Base-by-base conservation (phyloP, 352 stramenopile species). In the Elongisporangium undulatum region DNA sequence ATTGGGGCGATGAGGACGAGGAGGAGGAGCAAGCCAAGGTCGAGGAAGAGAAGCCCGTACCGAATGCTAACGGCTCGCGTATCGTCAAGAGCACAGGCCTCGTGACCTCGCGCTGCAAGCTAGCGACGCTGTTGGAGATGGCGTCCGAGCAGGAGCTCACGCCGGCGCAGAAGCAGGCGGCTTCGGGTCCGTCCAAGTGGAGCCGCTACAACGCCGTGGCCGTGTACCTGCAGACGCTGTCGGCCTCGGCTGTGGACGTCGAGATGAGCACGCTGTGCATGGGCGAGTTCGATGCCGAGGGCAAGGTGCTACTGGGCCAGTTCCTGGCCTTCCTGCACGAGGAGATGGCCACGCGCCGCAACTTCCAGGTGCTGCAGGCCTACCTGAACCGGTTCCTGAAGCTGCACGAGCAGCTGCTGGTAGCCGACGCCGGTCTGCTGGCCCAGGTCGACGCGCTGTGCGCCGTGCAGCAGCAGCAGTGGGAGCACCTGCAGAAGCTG, bases 351-450 rank as follows among this genome's bases (percentile, higher is more conserved):
- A 86, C 69, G 16, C 79, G 74, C 24, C 73, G 78, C 52, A 63
- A 89, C 49, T 93, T 95, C 60, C 80, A 95, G 53, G 80, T 93
- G 51, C 67, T 93, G 9, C 85, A 95, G 59, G 84, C 81, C 15
- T 95, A 95, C 61, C 53, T 95, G 56, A 93, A 95, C 70, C 85
- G 83, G 3, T 93, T 95, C 67, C 66, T 95, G 26, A 93, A 95
- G 72, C 68, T 93, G 29, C 82, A 95, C 62, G 80, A 92, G 50
- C 70, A 92, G 62, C 65, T 93, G 16, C 56, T 95, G 19, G 81
- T 92, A 3, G 63, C 62, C 2, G 70, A 93, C 56, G 50, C 75
- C 13, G 61, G 51, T 20, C 59, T 95, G 57, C 68, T 95, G 10
- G 66, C 63, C 4, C 73, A 78, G 45, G 80, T 90, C 23, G 73